phyloP scores from a whole-genome alignment of 768 basidiomycete species.

The Crassisporium funariophilum region DNA sequence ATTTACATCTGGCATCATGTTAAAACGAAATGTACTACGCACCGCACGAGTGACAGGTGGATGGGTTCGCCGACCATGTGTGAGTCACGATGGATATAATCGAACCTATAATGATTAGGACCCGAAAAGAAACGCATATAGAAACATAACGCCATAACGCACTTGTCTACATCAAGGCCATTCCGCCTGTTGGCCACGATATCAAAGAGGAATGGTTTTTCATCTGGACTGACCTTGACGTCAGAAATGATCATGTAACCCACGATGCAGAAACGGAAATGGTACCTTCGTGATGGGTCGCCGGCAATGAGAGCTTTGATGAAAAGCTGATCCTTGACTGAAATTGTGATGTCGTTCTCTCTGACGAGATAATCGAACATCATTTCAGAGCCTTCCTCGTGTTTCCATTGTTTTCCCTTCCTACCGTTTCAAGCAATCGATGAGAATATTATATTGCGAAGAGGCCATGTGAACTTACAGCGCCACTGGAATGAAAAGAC shows the following conservation, averaged over 20 bases:
- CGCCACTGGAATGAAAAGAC: slow-evolving; percentile 65
- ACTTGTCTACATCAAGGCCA: slow-evolving; percentile 90
- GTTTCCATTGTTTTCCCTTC: slow-evolving; percentile 58
- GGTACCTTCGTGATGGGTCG: slow-evolving; percentile 51
- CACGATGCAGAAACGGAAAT: too few species aligned
- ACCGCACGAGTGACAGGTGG: slow-evolving; percentile 53
- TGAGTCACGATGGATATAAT: slow-evolving; percentile 79
- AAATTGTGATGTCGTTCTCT: slow-evolving; percentile 54
- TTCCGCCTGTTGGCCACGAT: slow-evolving; percentile 84
- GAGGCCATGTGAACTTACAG: slow-evolving; percentile 42
- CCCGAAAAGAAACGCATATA: slow-evolving; percentile 1
- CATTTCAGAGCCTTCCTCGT: slow-evolving; percentile 80
- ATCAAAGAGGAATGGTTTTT: slow-evolving; percentile 79
- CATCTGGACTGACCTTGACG: slow-evolving; percentile 35
- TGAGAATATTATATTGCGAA: background rate
- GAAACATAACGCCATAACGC: slow-evolving; percentile 12
- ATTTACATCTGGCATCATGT: background rate
- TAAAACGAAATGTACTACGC: slow-evolving; percentile 18
- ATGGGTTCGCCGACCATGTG: slow-evolving; percentile 68
- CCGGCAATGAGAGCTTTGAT: slow-evolving; percentile 83
- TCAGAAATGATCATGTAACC: background rate
- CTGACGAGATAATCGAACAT: slow-evolving; percentile 75
- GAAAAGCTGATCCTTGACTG: slow-evolving; percentile 51
- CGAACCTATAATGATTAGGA: slow-evolving; percentile 51
- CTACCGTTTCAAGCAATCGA: slow-evolving; percentile 34